These are phyloP conservation scores for Camelina hispida DNA, from an alignment of 345 rosid genomes.

Conservation along the genomic window DNA sequence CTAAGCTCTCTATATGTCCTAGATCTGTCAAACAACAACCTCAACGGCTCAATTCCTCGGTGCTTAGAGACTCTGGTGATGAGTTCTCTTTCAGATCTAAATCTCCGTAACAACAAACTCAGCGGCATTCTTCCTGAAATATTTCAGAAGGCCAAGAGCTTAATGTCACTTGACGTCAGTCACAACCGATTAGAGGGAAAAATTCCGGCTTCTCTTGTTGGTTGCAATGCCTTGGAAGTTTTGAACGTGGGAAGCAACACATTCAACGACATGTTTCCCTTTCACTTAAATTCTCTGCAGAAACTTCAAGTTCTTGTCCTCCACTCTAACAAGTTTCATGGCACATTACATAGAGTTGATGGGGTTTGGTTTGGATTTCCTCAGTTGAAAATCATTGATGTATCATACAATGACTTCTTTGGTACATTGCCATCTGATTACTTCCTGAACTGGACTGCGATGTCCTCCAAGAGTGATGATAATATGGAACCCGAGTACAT, in stretches of 20 bases:
- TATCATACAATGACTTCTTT: not conserved
- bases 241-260: not conserved
- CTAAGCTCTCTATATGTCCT: not conserved
- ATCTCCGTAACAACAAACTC: too few species aligned
- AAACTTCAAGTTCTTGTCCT: constrained; percentile 5
- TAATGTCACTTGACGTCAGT: too few species aligned
- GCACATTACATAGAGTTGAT: not conserved
- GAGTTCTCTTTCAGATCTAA: too few species aligned
- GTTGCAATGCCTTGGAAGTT: not conserved
- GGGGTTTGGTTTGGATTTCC: not conserved
- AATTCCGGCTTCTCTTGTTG: not conserved
- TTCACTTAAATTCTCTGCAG: not conserved
- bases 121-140: too few species aligned
- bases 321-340: not conserved
- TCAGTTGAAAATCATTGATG: constrained; percentile 8
- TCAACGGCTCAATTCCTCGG: too few species aligned
- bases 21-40: too few species aligned
- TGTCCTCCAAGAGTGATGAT: not conserved
- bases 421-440: not conserved
- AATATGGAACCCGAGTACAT: not conserved
- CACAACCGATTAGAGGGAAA: not conserved
- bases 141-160: too few species aligned
- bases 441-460: not conserved
- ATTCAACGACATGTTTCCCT: not conserved
- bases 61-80: too few species aligned